Conservation (phyloP, 202 grass and related monocot species). For the Carex arenaria region DNA sequence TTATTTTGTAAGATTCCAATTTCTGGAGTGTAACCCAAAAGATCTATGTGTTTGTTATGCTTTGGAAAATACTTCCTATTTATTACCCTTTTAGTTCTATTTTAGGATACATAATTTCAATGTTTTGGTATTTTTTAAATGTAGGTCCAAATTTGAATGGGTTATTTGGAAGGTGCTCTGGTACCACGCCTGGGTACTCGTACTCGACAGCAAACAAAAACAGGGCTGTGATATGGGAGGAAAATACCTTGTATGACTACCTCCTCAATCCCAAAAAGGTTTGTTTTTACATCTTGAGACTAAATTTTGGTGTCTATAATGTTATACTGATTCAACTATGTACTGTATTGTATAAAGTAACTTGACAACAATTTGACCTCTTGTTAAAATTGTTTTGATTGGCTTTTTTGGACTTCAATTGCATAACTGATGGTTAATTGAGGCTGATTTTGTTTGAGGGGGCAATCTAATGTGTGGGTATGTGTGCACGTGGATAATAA, state of each 20-base stretch:
- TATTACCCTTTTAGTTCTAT: not conserved
- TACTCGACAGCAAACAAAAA: conserved; percentile 82
- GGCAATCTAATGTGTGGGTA: not conserved
- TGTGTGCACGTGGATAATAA: not conserved
- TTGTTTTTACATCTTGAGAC: not conserved
- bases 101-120: not conserved
- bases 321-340: not conserved
- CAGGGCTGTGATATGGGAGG: conserved; percentile 77
- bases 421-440: not conserved
- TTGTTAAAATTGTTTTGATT: not conserved
- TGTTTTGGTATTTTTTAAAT: not conserved
- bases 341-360: not conserved
- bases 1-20: not conserved
- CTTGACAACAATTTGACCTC: not conserved
- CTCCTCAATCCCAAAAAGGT: conserved; percentile 92
- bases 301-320: not conserved
- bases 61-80: not conserved
- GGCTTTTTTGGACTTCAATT: not conserved
- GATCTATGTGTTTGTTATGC: not conserved
- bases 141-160: conserved; percentile 88
- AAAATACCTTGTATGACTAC: conserved; percentile 72
- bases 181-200: conserved; percentile 65
- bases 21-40: not conserved
- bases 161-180: conserved; percentile 78
- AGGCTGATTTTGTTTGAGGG: not conserved